Conservation (phyloP, 352 stramenopile species). For the Phytophthora brassicae region DNA sequence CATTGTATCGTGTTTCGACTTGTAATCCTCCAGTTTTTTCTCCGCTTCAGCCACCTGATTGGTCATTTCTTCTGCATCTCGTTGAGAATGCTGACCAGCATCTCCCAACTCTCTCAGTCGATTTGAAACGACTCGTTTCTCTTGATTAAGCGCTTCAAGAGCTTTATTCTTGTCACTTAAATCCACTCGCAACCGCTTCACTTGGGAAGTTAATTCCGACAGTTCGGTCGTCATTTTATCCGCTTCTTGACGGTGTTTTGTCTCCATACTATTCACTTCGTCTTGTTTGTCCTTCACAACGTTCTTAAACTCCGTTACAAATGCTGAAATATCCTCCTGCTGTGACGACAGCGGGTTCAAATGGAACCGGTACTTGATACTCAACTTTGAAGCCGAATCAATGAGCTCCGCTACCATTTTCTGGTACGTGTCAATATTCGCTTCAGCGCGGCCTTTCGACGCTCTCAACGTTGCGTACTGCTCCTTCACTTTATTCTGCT, state of each 20-base stretch:
- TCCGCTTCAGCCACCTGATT: conserved; percentile 49
- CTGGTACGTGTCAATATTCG: conserved; percentile 52
- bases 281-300: conserved; percentile 49
- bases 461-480: conserved; percentile 40
- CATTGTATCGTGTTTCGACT: conserved; percentile 40
- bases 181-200: conserved; percentile 54
- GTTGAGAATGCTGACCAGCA: conserved; percentile 41
- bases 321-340: conserved; percentile 53
- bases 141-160: conserved; percentile 37
- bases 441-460: conserved; percentile 52
- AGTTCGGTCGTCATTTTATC: conserved; percentile 51
- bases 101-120: conserved; percentile 47
- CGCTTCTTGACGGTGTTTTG: conserved; percentile 42
- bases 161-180: conserved; percentile 47
- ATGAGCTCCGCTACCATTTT: conserved; percentile 43
- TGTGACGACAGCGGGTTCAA: conserved; percentile 51
- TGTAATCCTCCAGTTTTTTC: conserved; percentile 44
- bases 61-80: conserved; percentile 52
- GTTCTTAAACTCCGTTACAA: conserved; percentile 47
- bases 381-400: conserved; percentile 38
- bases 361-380: conserved; percentile 66
- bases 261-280: conserved; percentile 38
- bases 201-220: conserved; percentile 49
- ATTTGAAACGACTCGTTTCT: conserved; percentile 44
- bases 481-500: conserved; percentile 35